Percentiles rank a stretch among this genome's conserved stretches.
Evolutionary conservation across 2,329 filamentous ascomycete species (phyloP).

Genomic region (Ophiocordyceps sinensis): DNA sequence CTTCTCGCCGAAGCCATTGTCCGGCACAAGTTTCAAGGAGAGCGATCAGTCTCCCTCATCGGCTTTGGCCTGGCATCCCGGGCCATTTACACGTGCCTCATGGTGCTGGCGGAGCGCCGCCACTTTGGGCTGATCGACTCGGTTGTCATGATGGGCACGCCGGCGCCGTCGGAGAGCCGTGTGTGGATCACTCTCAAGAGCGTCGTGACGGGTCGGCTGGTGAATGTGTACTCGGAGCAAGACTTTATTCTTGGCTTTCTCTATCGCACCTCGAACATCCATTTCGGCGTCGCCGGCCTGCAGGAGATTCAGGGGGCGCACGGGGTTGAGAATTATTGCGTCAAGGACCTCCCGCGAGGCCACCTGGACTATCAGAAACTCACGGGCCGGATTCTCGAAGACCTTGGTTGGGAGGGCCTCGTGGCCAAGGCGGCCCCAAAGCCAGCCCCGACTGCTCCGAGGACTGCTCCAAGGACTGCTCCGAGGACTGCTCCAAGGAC

Average conservation of each 20-base stretch:
- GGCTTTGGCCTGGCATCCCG: constrained; percentile 74
- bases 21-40: constrained; percentile 62
- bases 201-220: constrained; percentile 67
- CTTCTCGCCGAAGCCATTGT: constrained; percentile 71
- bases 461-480: no score
- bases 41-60: constrained; percentile 65
- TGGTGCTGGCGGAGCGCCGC: constrained; percentile 62
- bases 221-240: constrained; percentile 80
- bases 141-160: constrained; percentile 71
- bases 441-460: background rate
- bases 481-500: no score
- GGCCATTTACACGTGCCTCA: constrained; percentile 72
- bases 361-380: constrained; percentile 59
- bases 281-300: constrained; percentile 73
- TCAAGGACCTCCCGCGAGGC: constrained; percentile 49
- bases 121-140: constrained; percentile 81
- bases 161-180: constrained; percentile 54
- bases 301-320: constrained; percentile 56
- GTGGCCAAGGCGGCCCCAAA: constrained; percentile 17
- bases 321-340: constrained; percentile 53
- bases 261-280: constrained; percentile 67
- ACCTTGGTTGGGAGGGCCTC: constrained; percentile 55
- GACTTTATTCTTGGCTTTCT: constrained; percentile 83
- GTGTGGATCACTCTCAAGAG: constrained; percentile 68
- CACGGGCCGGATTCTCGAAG: constrained; percentile 49